Evolutionary conservation across 78 protist genomes (phyloP).

Genomic region (Planoprotostelium fungivorum): DNA sequence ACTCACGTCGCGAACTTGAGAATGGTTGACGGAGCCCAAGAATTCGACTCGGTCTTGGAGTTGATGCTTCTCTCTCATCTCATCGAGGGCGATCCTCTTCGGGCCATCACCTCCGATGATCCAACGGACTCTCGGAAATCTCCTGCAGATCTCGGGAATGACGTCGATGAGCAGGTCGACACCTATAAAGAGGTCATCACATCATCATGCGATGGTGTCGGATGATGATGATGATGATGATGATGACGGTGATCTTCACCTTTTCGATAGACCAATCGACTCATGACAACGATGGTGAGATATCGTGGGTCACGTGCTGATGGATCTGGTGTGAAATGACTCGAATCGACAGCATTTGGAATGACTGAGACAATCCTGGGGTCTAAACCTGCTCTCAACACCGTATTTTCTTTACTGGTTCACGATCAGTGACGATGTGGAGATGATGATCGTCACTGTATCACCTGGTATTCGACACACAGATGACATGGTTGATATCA

Average conservation of each 20-base stretch:
- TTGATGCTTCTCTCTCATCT: conserved; percentile 82
- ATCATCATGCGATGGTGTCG: not conserved
- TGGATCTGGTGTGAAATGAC: conserved; percentile 79
- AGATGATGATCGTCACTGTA: not conserved
- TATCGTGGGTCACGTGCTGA: conserved; percentile 34
- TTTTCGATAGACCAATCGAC: conserved; percentile 93
- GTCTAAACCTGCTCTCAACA: conserved; percentile 77
- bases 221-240: conserved; percentile 2
- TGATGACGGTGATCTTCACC: conserved; percentile 68
- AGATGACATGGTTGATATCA: conserved; percentile 83
- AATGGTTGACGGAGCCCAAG: conserved; percentile 85
- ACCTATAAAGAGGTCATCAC: conserved; percentile 16
- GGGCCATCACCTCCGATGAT: conserved; percentile 94
- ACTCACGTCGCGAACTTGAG: conserved; percentile 73
- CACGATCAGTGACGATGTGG: not conserved
- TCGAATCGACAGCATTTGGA: conserved; percentile 93
- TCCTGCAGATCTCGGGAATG: conserved; percentile 65
- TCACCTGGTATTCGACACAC: conserved; percentile 87
- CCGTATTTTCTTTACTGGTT: conserved; percentile 84
- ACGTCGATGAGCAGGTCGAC: conserved; percentile 62
- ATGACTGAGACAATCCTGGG: conserved; percentile 91
- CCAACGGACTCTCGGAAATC: conserved; percentile 69
- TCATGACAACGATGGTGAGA: conserved; percentile 81
- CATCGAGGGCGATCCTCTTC: conserved; percentile 69
- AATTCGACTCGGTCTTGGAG: conserved; percentile 86